Base-by-base conservation (phyloP, 2,329 filamentous ascomycete genomes). In the Xylariaceae sp. region DNA sequence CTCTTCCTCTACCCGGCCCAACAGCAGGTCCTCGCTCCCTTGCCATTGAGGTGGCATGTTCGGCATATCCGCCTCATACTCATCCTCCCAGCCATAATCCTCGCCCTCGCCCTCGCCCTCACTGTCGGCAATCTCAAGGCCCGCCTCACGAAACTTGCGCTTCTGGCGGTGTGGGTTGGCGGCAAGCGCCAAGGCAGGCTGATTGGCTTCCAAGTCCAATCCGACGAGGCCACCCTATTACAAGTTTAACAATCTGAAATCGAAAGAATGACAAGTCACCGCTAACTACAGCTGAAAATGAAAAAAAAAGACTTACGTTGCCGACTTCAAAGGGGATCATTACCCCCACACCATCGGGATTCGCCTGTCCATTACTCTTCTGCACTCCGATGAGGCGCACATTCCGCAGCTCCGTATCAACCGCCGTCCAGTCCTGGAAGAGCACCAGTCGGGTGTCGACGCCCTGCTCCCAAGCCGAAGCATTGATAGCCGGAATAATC, bases 401-500 rank as follows among this genome's bases (percentile, higher is more conserved):
- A 61, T 78, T 76, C 56, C 75, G 74, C 29, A 75, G 72, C 19
- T 70, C 71, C 44, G 72, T 71, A 43, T 72, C 71, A 50, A 73
- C 71, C 72, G 77, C 81, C 58, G 76, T 79, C 80, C 83, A 91
- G 72, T 96, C 89, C 64, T 87, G 80, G 70, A 94, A 95, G 35
- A 96, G 71, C 29, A 87, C 86, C 57, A 96, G 70, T 51, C 90
- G 80, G 42, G 84, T 88, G 58, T 83, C 81, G 39, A 96, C 75
- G 34, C 84, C 86, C 60, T 83, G 84, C 57, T 96, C 91, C 91
- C 91, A 96, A 42, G 87, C 82, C 26, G 77, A 78, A 11, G 87
- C 85, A 54, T 86, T 86, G 59, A 96, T 78, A 41, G 89, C 84
- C 12, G 91, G 87, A 51, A 86, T 80, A 47, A 97, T 74, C 8